Conservation (phyloP, 306 rosid species). For the Nissolia schottii region DNA sequence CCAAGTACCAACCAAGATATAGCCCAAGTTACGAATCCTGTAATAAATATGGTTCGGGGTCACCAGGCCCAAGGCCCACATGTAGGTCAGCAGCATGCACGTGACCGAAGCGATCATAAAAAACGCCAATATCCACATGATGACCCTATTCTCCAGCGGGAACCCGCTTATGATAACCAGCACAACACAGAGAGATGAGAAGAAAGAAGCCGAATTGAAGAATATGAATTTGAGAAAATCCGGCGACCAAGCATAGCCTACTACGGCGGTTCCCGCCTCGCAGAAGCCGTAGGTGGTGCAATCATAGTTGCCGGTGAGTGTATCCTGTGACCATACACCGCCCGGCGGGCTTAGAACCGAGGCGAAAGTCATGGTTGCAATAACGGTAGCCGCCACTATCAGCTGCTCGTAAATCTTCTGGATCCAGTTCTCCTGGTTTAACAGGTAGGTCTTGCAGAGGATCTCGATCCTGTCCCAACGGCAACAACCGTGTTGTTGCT, state of each 20-base stretch:
- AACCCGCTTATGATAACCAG: slow-evolving; percentile 35
- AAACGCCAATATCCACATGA: slow-evolving; percentile 20
- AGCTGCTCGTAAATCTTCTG: background rate
- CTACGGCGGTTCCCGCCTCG: slow-evolving; percentile 32
- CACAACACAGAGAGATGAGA: slow-evolving; percentile 25
- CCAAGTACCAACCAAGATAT: background rate
- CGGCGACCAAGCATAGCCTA: background rate
- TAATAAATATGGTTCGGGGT: slow-evolving; percentile 9
- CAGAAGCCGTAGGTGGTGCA: slow-evolving; percentile 8
- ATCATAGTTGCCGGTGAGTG: background rate
- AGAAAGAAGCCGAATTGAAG: slow-evolving; percentile 28
- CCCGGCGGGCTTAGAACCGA: slow-evolving; percentile 36
- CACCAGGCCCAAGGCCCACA: slow-evolving; percentile 19
- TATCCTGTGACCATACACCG: slow-evolving; percentile 32
- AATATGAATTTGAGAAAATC: background rate
- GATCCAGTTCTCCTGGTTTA: slow-evolving; percentile 21
- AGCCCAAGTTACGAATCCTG: background rate
- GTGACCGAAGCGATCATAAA: slow-evolving; percentile 24
- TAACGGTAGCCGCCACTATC: slow-evolving; percentile 39
- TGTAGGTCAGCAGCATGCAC: slow-evolving; percentile 5
- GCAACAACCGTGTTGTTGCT: background rate
- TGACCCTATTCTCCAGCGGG: slow-evolving; percentile 8
- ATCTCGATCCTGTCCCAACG: slow-evolving; percentile 6
- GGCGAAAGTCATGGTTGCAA: slow-evolving; percentile 36
- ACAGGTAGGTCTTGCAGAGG: slow-evolving; percentile 3